A percentile compares a stretch with the other conserved stretches of the same genome.
phyloP scores from a whole-genome alignment of 2,329 filamentous ascomycete genomes.

The Aspergillus neoniger region DNA sequence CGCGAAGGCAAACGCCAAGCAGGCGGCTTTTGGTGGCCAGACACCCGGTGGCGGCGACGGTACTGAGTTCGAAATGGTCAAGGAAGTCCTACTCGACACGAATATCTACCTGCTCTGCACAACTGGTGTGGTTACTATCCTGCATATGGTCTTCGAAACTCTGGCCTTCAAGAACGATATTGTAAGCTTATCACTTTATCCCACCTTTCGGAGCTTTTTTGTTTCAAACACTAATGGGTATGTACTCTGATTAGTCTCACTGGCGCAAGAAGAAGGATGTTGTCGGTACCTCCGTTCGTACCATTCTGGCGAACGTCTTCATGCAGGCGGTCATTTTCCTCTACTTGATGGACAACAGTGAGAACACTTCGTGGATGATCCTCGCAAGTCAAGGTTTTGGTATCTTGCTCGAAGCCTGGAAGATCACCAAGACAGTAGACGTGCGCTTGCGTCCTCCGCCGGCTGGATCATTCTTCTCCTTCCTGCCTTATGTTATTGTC shows the following conservation, averaged over 20 bases:
- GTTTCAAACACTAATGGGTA: conserved; percentile 16
- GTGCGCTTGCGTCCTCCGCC: conserved; percentile 73
- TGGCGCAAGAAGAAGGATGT: conserved; percentile 99
- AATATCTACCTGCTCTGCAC: conserved; percentile 87
- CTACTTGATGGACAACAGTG: conserved; percentile 94
- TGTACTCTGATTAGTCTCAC: conserved; percentile 58
- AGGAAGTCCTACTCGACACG: conserved; percentile 90
- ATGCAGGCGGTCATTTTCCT: conserved; percentile 97
- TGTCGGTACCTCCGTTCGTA: conserved; percentile 91
- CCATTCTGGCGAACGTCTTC: conserved; percentile 94
- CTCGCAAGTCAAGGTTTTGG: conserved; percentile 88
- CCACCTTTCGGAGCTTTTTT: neutral
- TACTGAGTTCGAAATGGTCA: conserved; percentile 94
- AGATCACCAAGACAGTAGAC: conserved; percentile 92
- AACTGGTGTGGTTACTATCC: conserved; percentile 79
- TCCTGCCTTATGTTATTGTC: conserved; percentile 75
- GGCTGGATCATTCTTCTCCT: conserved; percentile 68
- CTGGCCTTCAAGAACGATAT: conserved; percentile 98
- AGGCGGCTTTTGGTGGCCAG: conserved; percentile 72
- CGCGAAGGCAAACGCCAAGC: conserved; percentile 77
- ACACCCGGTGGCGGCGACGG: conserved; percentile 81
- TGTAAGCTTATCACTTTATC: conserved; percentile 42
- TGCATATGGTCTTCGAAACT: conserved; percentile 94
- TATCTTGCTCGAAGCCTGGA: conserved; percentile 80
- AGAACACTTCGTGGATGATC: conserved; percentile 99